These are phyloP conservation scores for Tylopilus intermedius DNA, from an alignment of 768 basidiomycete genomes.

Conservation along the genomic window DNA sequence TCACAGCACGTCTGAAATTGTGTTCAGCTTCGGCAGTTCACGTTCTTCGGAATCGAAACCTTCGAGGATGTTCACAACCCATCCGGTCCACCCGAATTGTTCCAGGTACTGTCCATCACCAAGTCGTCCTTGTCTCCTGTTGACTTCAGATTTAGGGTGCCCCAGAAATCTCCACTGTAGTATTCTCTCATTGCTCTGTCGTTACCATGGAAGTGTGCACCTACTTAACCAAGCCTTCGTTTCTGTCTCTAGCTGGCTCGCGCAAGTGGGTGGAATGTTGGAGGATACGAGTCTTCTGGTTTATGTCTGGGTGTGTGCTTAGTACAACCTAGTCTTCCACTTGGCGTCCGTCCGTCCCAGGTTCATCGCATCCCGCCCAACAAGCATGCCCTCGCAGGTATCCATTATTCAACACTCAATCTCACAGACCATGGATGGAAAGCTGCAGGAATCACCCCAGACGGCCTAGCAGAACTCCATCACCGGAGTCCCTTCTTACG, in stretches of 20 bases:
- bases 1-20: constrained; percentile 6
- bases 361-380: too few species aligned
- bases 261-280: constrained; percentile 72
- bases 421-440: too few species aligned
- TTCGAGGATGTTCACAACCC: constrained; percentile 80
- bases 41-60: constrained; percentile 77
- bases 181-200: constrained; percentile 57
- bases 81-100: constrained; percentile 66
- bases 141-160: constrained; percentile 39
- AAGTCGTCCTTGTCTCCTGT: neutral
- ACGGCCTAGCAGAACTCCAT: too few species aligned
- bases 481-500: too few species aligned
- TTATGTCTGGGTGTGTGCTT: constrained; percentile 74
- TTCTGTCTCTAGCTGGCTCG: constrained; percentile 68
- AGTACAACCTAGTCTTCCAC: too few species aligned
- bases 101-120: constrained; percentile 49
- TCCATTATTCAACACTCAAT: too few species aligned
- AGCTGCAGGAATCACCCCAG: too few species aligned
- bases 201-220: constrained; percentile 75
- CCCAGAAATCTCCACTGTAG: constrained; percentile 62
- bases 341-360: too few species aligned
- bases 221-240: constrained; percentile 72
- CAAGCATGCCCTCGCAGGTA: too few species aligned
- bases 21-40: constrained; percentile 78
- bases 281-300: constrained; percentile 78